A percentile compares a stretch with the other conserved stretches of the same genome.
Evolutionary conservation across 495 filamentous ascomycete species (phyloP).

Genomic region (Aspergillus carlsbadensis): DNA sequence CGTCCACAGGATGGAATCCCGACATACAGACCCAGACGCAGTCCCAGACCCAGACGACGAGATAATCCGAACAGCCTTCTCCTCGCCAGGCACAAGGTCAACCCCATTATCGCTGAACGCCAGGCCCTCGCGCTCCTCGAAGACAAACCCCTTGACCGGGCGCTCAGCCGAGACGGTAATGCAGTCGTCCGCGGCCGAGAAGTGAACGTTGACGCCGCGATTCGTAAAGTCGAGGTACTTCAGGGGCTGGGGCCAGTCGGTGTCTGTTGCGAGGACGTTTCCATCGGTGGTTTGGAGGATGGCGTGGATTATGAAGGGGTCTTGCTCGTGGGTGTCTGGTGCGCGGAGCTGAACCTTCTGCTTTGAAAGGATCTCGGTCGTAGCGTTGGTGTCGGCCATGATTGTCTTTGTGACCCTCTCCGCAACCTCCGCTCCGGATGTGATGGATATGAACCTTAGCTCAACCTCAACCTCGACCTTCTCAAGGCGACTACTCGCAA

Average conservation of each 20-base stretch:
- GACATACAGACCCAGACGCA: too few relatives aligned
- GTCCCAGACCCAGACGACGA: too few relatives aligned
- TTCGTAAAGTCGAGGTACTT: conserved; percentile 10
- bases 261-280: background rate
- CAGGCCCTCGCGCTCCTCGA: conserved; percentile 11
- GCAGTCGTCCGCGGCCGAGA: background rate
- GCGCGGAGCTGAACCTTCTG: background rate
- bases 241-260: conserved; percentile 15
- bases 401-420: background rate
- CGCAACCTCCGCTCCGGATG: background rate
- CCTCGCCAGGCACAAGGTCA: conserved; percentile 11
- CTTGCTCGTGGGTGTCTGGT: background rate
- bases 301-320: conserved; percentile 8
- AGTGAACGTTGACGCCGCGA: background rate
- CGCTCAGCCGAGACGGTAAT: background rate
- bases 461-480: background rate
- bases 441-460: conserved; percentile 3
- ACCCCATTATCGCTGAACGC: conserved; percentile 11
- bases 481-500: conserved; percentile 7
- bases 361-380: conserved; percentile 4
- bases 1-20: too few relatives aligned
- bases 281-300: background rate
- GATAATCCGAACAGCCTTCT: background rate
- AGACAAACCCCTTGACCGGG: conserved; percentile 12
- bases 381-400: background rate